Evolutionary conservation across 768 basidiomycete genomes (phyloP), one percentile per base, ranked within the genome.

Genomic region (Hebeloma cylindrosporum): DNA sequence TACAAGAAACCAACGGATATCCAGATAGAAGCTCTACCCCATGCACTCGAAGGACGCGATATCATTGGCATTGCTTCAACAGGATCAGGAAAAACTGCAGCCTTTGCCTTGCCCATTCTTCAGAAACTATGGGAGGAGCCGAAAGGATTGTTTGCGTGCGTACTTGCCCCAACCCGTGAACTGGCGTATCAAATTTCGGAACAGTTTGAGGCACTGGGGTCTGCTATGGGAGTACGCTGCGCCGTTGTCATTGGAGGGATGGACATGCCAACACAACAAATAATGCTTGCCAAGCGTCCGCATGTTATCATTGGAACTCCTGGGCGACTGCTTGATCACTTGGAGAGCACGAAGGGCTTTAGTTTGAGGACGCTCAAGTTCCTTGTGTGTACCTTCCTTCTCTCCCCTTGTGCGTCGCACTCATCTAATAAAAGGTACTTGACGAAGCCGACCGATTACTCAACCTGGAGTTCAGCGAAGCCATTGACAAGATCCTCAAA

Each of bases 31-130:
- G 77, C 77, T 26, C 77, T 99, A 36, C 96, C 96, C 0, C 80
- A 82, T 69, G 95, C 94, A 14, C 69, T 99, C 5, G 75, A 88
- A 62, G 94, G 93, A 0, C 82, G 86, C 58, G 96, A 99, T 69
- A 90, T 99, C 54, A 98, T 99, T 47, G 96, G 96, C 14, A 87
- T 99, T n/a, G 96, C 96, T 23, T 85, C 91, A 53, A 99, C 96
- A 7, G 96, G 96, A 22, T 93, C 90, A 9, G 96, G 95, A 54
- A 98, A 99, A 73, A 98, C 96, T 0, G 95, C 93, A 11, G 94
- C 96, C 16, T 98, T 98, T 66, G 93, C 91, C 18, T 70, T 98
- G 4, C 96, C 96, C 2, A 95, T 99, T 47, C 70, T 99, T 26
- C 96, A 99, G 66, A 91, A 91, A 54, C 68, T 98, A 64, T 98